Evolutionary conservation across 768 basidiomycete species (phyloP).

Genomic region (Mycena alexandri): DNA sequence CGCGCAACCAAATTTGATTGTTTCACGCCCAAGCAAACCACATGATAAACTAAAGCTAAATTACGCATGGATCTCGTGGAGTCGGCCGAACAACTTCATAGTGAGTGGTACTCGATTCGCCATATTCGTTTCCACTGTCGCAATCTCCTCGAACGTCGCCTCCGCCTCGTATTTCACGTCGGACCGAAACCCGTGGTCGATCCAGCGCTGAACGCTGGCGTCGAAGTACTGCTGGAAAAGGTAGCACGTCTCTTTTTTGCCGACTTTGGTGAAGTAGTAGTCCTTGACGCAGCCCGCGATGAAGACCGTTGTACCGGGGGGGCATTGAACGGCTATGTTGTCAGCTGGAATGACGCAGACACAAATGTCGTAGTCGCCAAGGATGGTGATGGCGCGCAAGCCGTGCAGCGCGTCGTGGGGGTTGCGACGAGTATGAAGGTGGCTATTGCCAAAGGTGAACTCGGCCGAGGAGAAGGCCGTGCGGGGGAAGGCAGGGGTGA

Average conservation of each 20-base stretch:
- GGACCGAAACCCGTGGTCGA: neutral
- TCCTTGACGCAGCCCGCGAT: neutral
- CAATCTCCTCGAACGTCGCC: neutral
- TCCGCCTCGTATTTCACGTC: neutral
- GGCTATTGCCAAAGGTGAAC: neutral
- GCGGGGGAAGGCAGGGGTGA: neutral
- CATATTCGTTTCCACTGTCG: neutral
- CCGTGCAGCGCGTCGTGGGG: neutral
- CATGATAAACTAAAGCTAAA: too few species aligned
- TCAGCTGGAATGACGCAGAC: too few species aligned
- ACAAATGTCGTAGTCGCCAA: neutral
- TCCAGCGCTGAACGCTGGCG: neutral
- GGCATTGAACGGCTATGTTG: neutral
- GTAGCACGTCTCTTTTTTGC: neutral
- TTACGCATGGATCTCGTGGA: neutral
- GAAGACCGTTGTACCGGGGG: neutral
- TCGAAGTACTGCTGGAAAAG: slow-evolving; percentile 6
- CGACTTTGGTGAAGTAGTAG: neutral
- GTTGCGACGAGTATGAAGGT: too few species aligned
- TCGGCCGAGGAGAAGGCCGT: neutral
- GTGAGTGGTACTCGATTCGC: neutral
- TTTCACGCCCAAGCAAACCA: too few species aligned
- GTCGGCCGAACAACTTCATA: neutral
- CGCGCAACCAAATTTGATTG: too few species aligned
- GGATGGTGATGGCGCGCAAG: neutral